Conservation (phyloP, 345 rosid genomes). For the Arabidopsis suecica region DNA sequence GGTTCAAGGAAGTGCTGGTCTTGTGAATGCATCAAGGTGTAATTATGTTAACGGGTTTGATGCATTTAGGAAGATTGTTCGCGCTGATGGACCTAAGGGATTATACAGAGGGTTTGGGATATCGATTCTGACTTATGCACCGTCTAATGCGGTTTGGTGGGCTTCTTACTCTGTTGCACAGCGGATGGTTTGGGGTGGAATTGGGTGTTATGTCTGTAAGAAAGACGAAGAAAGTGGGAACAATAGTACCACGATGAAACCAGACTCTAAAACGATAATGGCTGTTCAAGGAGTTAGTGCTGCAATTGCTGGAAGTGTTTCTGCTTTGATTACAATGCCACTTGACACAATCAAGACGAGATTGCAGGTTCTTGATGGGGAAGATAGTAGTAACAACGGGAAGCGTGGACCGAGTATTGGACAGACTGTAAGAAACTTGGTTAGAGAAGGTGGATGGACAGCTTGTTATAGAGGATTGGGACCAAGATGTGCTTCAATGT, state of each 20-base stretch:
- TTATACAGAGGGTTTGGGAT: slow-evolving; percentile 94
- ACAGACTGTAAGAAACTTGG: slow-evolving; percentile 75
- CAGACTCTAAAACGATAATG: slow-evolving; percentile 74
- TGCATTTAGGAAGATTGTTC: slow-evolving; percentile 75
- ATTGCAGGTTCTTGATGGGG: slow-evolving; percentile 85
- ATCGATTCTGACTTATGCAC: slow-evolving; percentile 92
- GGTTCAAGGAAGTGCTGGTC: slow-evolving; percentile 65
- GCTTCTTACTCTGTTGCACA: slow-evolving; percentile 85
- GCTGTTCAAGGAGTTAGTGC: slow-evolving; percentile 96
- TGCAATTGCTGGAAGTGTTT: slow-evolving; percentile 93
- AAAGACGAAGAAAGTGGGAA: slow-evolving; percentile 50
- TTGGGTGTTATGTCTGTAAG: slow-evolving; percentile 56
- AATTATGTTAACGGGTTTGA: slow-evolving; percentile 80
- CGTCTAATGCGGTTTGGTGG: slow-evolving; percentile 99
- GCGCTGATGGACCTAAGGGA: slow-evolving; percentile 77
- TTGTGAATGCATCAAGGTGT: slow-evolving; percentile 54
- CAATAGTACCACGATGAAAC: slow-evolving; percentile 45
- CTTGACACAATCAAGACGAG: slow-evolving; percentile 95
- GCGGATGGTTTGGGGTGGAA: slow-evolving; percentile 63
- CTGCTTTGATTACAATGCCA: slow-evolving; percentile 92
- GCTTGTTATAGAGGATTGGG: slow-evolving; percentile 96
- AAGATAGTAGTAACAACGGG: slow-evolving; percentile 54
- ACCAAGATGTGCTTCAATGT: slow-evolving; percentile 93
- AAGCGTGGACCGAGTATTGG: slow-evolving; percentile 72
- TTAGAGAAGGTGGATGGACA: slow-evolving; percentile 88